Evolutionary conservation across 2,329 filamentous ascomycete genomes (phyloP).

Genomic region (Venturia asperata): DNA sequence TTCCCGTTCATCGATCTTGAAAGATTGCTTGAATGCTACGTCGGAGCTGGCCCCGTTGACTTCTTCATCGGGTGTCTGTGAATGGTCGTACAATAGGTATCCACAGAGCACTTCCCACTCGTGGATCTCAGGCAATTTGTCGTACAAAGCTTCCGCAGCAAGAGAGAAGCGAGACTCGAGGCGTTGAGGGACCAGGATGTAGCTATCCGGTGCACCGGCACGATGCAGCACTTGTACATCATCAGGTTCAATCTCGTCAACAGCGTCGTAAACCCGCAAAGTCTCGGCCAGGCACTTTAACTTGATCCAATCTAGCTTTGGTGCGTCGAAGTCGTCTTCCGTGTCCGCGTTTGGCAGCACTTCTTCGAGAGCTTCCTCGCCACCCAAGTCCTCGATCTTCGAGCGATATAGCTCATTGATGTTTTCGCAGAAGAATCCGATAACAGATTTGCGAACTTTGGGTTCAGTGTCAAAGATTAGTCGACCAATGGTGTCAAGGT

Average conservation of each 20-base stretch:
- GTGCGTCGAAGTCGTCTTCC: conserved; percentile 66
- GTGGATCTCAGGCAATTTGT: conserved; percentile 70
- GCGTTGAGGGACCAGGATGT: conserved; percentile 53
- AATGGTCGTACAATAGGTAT: conserved; percentile 90
- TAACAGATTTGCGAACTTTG: conserved; percentile 79
- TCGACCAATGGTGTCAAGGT: conserved; percentile 81
- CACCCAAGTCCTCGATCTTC: conserved; percentile 77
- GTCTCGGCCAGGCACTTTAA: conserved; percentile 85
- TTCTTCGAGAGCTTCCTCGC: conserved; percentile 69
- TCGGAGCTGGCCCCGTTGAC: conserved; percentile 54
- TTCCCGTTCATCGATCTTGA: conserved; percentile 67
- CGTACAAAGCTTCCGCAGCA: conserved; percentile 78
- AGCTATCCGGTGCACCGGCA: conserved; percentile 36
- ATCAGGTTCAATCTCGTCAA: conserved; percentile 40
- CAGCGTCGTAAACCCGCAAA: conserved; percentile 72
- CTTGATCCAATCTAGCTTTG: conserved; percentile 78
- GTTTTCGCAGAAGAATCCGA: conserved; percentile 82
- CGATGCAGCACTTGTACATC: conserved; percentile 24
- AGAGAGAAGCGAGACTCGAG: conserved; percentile 77
- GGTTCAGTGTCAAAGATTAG: conserved; percentile 84
- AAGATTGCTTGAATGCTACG: conserved; percentile 59
- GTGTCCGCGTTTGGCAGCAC: conserved; percentile 49
- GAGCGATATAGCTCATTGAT: conserved; percentile 73
- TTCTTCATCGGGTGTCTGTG: conserved; percentile 45
- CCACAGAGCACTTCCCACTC: conserved; percentile 86